Base-by-base conservation (phyloP, 2,329 filamentous ascomycete species). In the Exophiala bonariae region DNA sequence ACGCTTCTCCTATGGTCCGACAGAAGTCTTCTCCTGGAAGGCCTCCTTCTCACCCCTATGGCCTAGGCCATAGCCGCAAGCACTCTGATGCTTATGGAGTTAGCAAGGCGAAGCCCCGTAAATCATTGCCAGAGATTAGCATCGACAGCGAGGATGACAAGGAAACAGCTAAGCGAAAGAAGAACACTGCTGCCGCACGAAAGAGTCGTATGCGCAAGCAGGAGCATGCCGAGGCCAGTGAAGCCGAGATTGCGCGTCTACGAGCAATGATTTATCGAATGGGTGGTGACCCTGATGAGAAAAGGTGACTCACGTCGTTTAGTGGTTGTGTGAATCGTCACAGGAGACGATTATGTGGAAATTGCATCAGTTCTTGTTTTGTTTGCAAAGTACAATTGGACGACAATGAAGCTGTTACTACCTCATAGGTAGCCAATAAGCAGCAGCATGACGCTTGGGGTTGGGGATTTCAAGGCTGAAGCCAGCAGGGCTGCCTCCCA, bases 141-240 rank as follows among this genome's bases (percentile, higher is more conserved):
- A 72, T 87, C 50, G 78, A 91, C 26, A 86, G 93, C 59, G 82
- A 84, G 1, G 73, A 66, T 41, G 89, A 95, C 63, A 79, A 77
- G 19, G 68, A 86, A n/a, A 87, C 87, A 18, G 81, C 92, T 78
- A 95, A 95, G 81, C 85, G 89, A 66, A 89, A 89, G 41, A 85
- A 89, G 61, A 95, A 95, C 68, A 93, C 89, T 31, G 79, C 92
- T 66, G 89, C 89, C 17, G 89, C 89, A 61, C 87, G 89, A 61
- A 95, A 95, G 73, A 93, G 88, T 53, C 83, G 89, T 42, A 85
- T 89, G 65, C 83, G 88, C 57, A 93, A 93, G 74, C 84, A 87
- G 49, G 77, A 84, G 63, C 79, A 83, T 60, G 75, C 90, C 49
- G 83, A 89, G 50, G 81, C 85, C 47, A 74, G 93, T 20, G 85